Conservation (phyloP, 805 yeast species). For the Kodamaea hsintzibuensis region DNA sequence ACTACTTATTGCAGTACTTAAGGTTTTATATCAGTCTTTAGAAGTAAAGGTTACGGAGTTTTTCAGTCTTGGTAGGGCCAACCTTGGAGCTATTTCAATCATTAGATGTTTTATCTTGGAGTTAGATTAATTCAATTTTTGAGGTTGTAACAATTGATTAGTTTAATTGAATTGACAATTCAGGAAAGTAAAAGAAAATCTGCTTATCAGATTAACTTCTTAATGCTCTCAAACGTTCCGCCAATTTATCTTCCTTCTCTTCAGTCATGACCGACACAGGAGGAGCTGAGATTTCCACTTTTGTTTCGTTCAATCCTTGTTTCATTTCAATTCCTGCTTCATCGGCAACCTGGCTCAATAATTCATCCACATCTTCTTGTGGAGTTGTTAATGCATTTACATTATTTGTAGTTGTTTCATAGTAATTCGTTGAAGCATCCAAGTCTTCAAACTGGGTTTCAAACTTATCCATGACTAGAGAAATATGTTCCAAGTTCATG, state of each 20-base stretch:
- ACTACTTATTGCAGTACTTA: background rate
- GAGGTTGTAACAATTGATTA: too few relatives aligned
- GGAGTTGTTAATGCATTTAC: conserved; percentile 90
- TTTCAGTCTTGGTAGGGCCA: too few relatives aligned
- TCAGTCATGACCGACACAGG: conserved; percentile 45
- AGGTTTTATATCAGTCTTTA: background rate
- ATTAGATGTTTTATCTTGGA: too few relatives aligned
- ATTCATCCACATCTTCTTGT: conserved; percentile 89
- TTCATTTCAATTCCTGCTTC: conserved; percentile 94
- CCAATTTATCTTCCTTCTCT: conserved; percentile 83
- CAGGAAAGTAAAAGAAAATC: too few relatives aligned
- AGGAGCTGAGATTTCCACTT: conserved; percentile 46
- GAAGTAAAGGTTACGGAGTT: too few relatives aligned
- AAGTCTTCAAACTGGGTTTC: conserved; percentile 95
- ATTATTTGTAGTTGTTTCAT: conserved; percentile 85
- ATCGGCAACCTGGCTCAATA: conserved; percentile 91
- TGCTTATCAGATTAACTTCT: conserved; percentile 38
- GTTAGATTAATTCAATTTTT: too few relatives aligned
- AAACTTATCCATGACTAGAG: conserved; percentile 95
- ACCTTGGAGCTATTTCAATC: too few relatives aligned
- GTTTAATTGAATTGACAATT: background rate
- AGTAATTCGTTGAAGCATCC: conserved; percentile 90
- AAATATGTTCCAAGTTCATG: conserved; percentile 91
- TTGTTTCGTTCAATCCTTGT: conserved; percentile 74
- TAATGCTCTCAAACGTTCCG: conserved; percentile 86